Conservation (phyloP, 305 asterid species). For the Fraxinus nigra region DNA sequence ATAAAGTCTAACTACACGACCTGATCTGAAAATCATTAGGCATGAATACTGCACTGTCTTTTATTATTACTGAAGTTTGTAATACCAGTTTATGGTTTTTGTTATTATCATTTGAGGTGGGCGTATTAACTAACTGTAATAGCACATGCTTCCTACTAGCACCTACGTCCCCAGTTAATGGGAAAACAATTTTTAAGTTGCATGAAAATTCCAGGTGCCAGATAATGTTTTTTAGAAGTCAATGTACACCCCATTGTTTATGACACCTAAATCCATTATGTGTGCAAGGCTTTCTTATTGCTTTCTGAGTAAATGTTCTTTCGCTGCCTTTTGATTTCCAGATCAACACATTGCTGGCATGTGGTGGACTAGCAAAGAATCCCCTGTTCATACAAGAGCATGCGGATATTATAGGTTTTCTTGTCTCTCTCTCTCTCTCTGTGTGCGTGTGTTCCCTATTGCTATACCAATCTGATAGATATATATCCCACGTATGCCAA, state of each 20-base stretch:
- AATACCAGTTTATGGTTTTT: not conserved
- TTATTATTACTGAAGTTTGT: not conserved
- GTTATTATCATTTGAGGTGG: constrained; percentile 1
- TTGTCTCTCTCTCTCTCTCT: constrained; percentile 25
- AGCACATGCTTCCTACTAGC: constrained; percentile 8
- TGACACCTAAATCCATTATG: constrained; percentile 5
- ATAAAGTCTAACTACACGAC: not conserved
- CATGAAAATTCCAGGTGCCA: not conserved
- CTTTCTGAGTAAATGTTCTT: constrained; percentile 9
- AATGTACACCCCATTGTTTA: not conserved
- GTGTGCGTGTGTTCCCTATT: not conserved
- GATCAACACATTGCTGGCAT: constrained; percentile 91
- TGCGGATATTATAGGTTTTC: constrained; percentile 80
- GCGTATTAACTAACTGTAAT: not conserved
- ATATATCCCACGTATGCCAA: not conserved
- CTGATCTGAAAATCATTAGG: not conserved
- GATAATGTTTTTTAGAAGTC: not conserved
- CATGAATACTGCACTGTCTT: not conserved
- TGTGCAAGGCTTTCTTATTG: not conserved
- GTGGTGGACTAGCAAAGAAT: constrained; percentile 92
- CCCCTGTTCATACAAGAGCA: constrained; percentile 83
- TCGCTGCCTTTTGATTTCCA: constrained; percentile 32
- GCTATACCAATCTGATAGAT: not conserved
- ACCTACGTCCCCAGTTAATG: not conserved
- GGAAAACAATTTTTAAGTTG: not conserved